Evolutionary conservation across 2,329 filamentous ascomycete genomes (phyloP).

Genomic region (Pseudocercospora fijiensis): DNA sequence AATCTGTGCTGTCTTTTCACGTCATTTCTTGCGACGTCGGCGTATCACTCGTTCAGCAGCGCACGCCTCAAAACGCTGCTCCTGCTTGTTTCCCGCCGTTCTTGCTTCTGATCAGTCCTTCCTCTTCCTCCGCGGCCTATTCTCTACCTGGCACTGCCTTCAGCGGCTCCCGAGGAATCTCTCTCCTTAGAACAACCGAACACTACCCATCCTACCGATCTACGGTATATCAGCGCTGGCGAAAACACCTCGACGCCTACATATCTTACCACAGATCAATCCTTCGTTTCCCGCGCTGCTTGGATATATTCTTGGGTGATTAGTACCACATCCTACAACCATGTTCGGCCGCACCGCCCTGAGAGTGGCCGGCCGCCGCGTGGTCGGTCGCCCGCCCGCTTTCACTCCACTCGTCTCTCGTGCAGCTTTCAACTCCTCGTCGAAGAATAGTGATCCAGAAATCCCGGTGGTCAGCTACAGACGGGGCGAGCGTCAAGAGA

Average conservation of each 20-base stretch:
- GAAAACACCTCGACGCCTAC: neutral
- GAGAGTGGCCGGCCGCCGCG: slow-evolving; percentile 21
- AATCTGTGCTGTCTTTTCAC: slow-evolving; percentile 12
- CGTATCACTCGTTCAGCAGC: slow-evolving; percentile 1
- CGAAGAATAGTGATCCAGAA: slow-evolving; percentile 31
- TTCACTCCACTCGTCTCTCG: slow-evolving; percentile 23
- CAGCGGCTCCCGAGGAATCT: neutral
- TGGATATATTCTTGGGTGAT: neutral
- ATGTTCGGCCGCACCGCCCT: slow-evolving; percentile 27
- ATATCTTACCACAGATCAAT: neutral
- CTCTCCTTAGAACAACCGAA: neutral
- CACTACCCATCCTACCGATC: neutral
- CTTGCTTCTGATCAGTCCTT: slow-evolving; percentile 3
- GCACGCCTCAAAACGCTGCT: neutral
- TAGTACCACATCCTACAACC: slow-evolving; percentile 7
- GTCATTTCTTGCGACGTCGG: slow-evolving; percentile 8
- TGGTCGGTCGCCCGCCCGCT: slow-evolving; percentile 17
- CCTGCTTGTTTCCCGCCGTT: slow-evolving; percentile 5
- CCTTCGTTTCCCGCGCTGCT: neutral
- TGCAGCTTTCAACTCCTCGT: slow-evolving; percentile 29
- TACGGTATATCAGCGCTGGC: neutral
- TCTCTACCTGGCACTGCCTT: slow-evolving; percentile 1
- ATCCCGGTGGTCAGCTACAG: slow-evolving; percentile 37
- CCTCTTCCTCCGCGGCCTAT: slow-evolving; percentile 1
- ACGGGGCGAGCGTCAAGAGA: slow-evolving; percentile 35